A percentile compares a stretch with the other conserved stretches of the same genome.
Conservation (phyloP, 2,329 filamentous ascomycete genomes). For the Diaporthe humulicola region DNA sequence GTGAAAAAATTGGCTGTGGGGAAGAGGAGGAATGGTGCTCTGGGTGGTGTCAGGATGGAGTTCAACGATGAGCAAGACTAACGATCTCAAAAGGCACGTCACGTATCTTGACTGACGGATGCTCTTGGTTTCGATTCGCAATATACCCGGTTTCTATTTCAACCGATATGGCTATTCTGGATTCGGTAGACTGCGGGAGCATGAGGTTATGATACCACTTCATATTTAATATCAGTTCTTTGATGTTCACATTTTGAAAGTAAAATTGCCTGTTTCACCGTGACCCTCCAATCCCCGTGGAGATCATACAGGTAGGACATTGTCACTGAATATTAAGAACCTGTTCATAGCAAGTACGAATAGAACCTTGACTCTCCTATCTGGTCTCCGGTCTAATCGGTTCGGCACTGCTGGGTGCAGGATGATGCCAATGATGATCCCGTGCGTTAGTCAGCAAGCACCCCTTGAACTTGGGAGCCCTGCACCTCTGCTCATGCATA, state of each 20-base stretch:
- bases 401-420: neutral
- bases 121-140: neutral
- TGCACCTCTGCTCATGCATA: neutral
- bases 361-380: neutral
- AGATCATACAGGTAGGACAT: neutral
- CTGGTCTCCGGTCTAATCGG: neutral
- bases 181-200: conserved; percentile 1
- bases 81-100: neutral
- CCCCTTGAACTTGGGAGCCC: neutral
- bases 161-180: conserved; percentile 14
- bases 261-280: too few relatives aligned
- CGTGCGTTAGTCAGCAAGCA: neutral
- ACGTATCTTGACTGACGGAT: conserved; percentile 3
- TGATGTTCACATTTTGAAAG: neutral
- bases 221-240: neutral
- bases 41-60: neutral
- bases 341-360: neutral
- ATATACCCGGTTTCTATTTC: conserved; percentile 27
- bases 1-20: neutral
- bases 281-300: neutral
- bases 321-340: too few relatives aligned
- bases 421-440: neutral
- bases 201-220: conserved; percentile 32
- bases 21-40: neutral
- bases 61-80: neutral